Conservation (phyloP, 2,329 filamentous ascomycete genomes). For the Alternaria gaisen region DNA sequence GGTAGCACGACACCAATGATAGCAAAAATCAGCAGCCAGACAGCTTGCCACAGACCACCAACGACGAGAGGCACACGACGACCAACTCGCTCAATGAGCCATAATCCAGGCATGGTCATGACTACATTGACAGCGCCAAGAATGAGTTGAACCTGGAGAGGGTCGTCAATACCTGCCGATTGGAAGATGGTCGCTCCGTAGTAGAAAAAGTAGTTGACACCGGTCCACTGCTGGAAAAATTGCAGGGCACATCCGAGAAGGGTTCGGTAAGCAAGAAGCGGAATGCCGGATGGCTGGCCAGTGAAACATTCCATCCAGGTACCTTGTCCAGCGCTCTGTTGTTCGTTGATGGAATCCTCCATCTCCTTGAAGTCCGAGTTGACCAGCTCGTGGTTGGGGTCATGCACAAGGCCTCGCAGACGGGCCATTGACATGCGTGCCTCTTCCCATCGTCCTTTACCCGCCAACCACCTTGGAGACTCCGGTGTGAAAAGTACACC, state of each 20-base stretch:
- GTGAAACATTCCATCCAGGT: constrained; percentile 45
- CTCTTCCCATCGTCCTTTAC: constrained; percentile 57
- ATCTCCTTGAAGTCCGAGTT: constrained; percentile 61
- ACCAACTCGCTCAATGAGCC: constrained; percentile 72
- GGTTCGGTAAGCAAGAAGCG: constrained; percentile 50
- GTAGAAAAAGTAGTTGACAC: constrained; percentile 63
- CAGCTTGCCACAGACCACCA: constrained; percentile 73
- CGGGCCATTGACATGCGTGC: constrained; percentile 62
- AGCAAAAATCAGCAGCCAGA: constrained; percentile 70
- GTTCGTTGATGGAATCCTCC: constrained; percentile 41
- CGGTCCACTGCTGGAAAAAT: constrained; percentile 48
- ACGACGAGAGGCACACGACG: constrained; percentile 73
- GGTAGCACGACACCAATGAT: constrained; percentile 53
- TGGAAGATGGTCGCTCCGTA: constrained; percentile 74
- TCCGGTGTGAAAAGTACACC: constrained; percentile 45
- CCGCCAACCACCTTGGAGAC: constrained; percentile 57
- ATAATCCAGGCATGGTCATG: constrained; percentile 73
- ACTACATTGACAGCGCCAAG: constrained; percentile 70
- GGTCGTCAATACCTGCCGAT: constrained; percentile 71
- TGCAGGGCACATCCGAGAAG: constrained; percentile 41
- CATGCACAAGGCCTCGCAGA: constrained; percentile 62
- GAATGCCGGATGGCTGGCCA: constrained; percentile 48
- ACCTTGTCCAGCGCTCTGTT: constrained; percentile 39
- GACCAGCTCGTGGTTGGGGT: constrained; percentile 57
- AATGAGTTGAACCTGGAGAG: constrained; percentile 57